Base-by-base conservation (phyloP, 2,329 filamentous ascomycete genomes). In the Penicillium olsonii region DNA sequence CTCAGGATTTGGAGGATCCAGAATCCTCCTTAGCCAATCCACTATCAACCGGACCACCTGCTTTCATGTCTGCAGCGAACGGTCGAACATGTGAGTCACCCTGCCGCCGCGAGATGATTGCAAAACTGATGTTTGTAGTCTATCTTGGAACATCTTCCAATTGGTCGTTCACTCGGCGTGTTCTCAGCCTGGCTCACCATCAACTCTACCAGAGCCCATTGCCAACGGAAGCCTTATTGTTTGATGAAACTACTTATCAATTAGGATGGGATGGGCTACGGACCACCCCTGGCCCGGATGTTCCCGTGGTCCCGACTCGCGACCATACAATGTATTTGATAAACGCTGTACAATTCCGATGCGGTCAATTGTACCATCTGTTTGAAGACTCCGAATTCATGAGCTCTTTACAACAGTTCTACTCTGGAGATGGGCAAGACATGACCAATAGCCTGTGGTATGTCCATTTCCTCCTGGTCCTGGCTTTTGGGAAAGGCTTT, bases 401-500 rank as follows among this genome's bases (percentile, higher is more conserved):
- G 72, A 57, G 53, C 7, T 65, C 68, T 4, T 62, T 78, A 9
- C 64, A 69, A 35, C 54, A 61, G 2, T 78, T 77, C 52, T 72
- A 78, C 48, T 61, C 68, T 1, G 62, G 67, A 15, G 60, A 61
- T 5, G 64, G 61, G 19, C 62, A 57, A 14, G 50, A 59, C 19
- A 55, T 53, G 7, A 53, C 55, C 33, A 55, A 62, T 8, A 64
- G 62, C 11, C 59, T 82, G 2, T 81, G 77, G 68, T 81, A 78
- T 41, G 74, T 79, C 19, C 79, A 82, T 41, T 80, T 78, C 14
- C 63, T 81, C 2, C 65, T 81, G 0, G 69, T 82, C 5, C 65
- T 83, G 5, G 79, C 79, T 0, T 79, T 82, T 52, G 80, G 79
- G 0, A 82, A 82, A 56, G 77, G 76, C 0, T 78, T 82, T 29